Evolutionary conservation across 116 monocot genomes (phyloP), one percentile per base, ranked within the genome.

Genomic region (Cymodocea nodosa): DNA sequence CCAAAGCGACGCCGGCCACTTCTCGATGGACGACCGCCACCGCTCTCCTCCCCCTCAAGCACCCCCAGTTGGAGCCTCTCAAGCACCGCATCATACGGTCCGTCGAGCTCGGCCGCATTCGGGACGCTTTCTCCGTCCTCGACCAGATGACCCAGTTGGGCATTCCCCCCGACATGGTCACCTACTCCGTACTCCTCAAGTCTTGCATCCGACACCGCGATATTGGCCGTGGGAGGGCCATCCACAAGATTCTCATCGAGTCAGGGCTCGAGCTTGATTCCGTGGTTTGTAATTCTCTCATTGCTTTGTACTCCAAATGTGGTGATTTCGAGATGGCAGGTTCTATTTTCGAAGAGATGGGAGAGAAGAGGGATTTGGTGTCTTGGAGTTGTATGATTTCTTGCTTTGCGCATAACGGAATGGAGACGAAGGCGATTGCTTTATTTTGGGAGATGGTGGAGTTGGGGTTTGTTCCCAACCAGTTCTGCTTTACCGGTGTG

Each of bases 221-320:
- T 73, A 83, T 80, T 74, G 36, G 17, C 66, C 75, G 68, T 10
- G 84, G 87, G 35, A 73, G 70, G 59, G 24, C 61, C 57, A 10
- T 83, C 76, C 92, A 88, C 67, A 76, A 70, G 50, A 78, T 70
- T 48, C 70, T 82, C n/a, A 34, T 82, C 57, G 64, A 74, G 1
- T 81, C 83, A 6, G 70, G 74, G 37, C 80, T 82, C 51, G 56
- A 59, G 6, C 67, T 70, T 22, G 82, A 89, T 65, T 58, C 82
- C 2, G 66, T 78, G 23, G 68, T 79, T 56, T 15, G 35, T 40
- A 89, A 94, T 75, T 87, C 82, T 68, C 94, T 89, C 72, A 73
- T 89, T 72, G 50, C 87, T 4, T 82, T 94, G 34, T 89, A 93
- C 68, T 83, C 93, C 74, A 89, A 82, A 67, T 89, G 93, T 65